These are phyloP conservation scores for Candida chauliodis DNA, from an alignment of 805 yeast genomes.

Conservation along the genomic window DNA sequence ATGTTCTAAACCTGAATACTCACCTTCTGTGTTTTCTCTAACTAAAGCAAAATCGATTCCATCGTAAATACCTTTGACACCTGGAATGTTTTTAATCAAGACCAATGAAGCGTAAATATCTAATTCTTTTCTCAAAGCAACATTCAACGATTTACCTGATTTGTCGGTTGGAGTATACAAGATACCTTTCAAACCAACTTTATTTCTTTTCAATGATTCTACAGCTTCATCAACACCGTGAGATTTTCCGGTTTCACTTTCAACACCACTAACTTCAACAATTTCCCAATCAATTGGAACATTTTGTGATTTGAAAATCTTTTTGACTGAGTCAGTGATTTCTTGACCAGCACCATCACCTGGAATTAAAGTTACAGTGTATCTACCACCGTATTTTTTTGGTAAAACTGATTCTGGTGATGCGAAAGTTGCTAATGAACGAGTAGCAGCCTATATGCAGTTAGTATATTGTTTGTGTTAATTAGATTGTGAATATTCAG, in stretches of 20 bases:
- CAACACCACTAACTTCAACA: slow-evolving; percentile 43
- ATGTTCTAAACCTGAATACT: slow-evolving; percentile 97
- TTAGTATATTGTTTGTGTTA: neutral
- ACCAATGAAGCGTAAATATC: slow-evolving; percentile 95
- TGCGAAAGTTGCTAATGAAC: slow-evolving; percentile 54
- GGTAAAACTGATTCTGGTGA: slow-evolving; percentile 67
- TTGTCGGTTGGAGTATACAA: slow-evolving; percentile 82
- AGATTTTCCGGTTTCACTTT: slow-evolving; percentile 49
- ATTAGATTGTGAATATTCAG: neutral
- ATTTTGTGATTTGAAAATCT: slow-evolving; percentile 80
- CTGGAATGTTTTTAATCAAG: slow-evolving; percentile 90
- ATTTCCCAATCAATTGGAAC: slow-evolving; percentile 93
- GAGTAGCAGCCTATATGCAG: slow-evolving; percentile 26
- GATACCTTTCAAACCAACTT: slow-evolving; percentile 95
- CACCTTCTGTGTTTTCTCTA: slow-evolving; percentile 99
- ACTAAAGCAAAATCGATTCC: slow-evolving; percentile 91
- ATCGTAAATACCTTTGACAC: slow-evolving; percentile 84
- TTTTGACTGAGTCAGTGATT: slow-evolving; percentile 88
- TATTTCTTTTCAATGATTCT: slow-evolving; percentile 88
- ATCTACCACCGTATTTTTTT: slow-evolving; percentile 91
- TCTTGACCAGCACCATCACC: slow-evolving; percentile 99
- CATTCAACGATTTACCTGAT: slow-evolving; percentile 84
- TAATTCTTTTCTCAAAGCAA: slow-evolving; percentile 92
- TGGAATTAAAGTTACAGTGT: slow-evolving; percentile 91
- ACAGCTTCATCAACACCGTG: slow-evolving; percentile 77